phyloP scores from a whole-genome alignment of 2,329 filamentous ascomycete species.

The Nigrograna mackinnonii region DNA sequence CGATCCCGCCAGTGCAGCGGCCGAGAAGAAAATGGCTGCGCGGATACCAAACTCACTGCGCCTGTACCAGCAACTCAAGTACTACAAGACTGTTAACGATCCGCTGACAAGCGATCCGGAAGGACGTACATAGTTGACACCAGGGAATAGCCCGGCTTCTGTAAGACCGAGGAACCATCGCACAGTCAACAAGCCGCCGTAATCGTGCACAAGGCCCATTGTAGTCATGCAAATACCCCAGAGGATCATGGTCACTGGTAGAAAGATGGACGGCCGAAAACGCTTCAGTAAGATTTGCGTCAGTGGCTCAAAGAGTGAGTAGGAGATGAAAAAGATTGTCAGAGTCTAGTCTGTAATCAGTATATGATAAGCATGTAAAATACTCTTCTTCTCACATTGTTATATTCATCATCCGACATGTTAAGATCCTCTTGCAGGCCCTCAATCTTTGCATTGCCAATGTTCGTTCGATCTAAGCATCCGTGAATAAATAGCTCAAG shows the following conservation, averaged over 20 bases:
- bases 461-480: slow-evolving; percentile 72
- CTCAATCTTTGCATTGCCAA: slow-evolving; percentile 70
- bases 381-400: slow-evolving; percentile 66
- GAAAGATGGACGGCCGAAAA: slow-evolving; percentile 75
- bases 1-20: slow-evolving; percentile 76
- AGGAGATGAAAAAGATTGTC: slow-evolving; percentile 86
- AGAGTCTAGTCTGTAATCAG: slow-evolving; percentile 58
- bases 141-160: slow-evolving; percentile 69
- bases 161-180: slow-evolving; percentile 69
- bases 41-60: slow-evolving; percentile 79
- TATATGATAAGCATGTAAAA: slow-evolving; percentile 67
- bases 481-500: too few relatives aligned
- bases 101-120: slow-evolving; percentile 52
- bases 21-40: slow-evolving; percentile 81
- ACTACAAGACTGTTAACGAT: slow-evolving; percentile 59
- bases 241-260: slow-evolving; percentile 76
- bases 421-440: slow-evolving; percentile 62
- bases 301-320: slow-evolving; percentile 75
- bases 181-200: slow-evolving; percentile 61
- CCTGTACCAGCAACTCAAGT: slow-evolving; percentile 83
- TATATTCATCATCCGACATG: slow-evolving; percentile 70
- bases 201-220: slow-evolving; percentile 68
- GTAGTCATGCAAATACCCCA: slow-evolving; percentile 72
- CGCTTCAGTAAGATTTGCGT: slow-evolving; percentile 82
- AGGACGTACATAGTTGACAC: slow-evolving; percentile 63